These are phyloP conservation scores for Macrolepiota dolichaula DNA, from an alignment of 768 basidiomycete species.

Conservation along the genomic window DNA sequence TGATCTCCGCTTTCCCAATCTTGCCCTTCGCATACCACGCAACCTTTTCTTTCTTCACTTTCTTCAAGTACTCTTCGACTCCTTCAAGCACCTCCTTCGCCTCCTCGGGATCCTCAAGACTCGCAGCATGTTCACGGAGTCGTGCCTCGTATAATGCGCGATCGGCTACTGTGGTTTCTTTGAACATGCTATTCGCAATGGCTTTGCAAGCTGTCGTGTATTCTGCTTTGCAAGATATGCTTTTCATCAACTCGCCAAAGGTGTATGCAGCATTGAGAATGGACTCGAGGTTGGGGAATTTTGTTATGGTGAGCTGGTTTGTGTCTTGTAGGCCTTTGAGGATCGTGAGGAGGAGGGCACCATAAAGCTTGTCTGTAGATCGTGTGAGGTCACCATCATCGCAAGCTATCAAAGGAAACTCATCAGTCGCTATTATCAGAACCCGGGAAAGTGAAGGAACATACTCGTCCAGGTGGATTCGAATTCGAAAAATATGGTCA, in stretches of 20 bases:
- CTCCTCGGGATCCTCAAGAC: conserved; percentile 20
- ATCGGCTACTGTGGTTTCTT: conserved; percentile 24
- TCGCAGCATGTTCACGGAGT: conserved; percentile 26
- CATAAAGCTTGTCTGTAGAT: conserved; percentile 30
- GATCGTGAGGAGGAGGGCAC: conserved; percentile 28
- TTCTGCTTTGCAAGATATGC: conserved; percentile 16
- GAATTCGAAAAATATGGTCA: conserved; percentile 28
- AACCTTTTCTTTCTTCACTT: conserved; percentile 18
- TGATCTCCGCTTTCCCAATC: conserved; percentile 21
- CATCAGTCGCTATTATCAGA: neutral
- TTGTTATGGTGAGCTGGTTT: conserved; percentile 23
- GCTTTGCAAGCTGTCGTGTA: conserved; percentile 31
- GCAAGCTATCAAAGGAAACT: conserved; percentile 21
- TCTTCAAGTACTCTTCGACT: conserved; percentile 18
- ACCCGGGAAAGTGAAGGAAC: conserved; percentile 7
- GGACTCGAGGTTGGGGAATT: conserved; percentile 30
- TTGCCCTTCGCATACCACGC: conserved; percentile 29
- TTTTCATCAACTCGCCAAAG: conserved; percentile 24
- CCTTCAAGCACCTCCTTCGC: conserved; percentile 16
- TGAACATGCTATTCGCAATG: conserved; percentile 29
- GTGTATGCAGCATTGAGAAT: conserved; percentile 24
- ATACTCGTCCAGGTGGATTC: conserved; percentile 29
- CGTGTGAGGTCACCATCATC: conserved; percentile 29
- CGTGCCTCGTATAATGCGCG: conserved; percentile 25
- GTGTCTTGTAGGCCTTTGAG: conserved; percentile 29